These are phyloP conservation scores for Panus rudis DNA, from an alignment of 768 basidiomycete genomes.

Conservation along the genomic window DNA sequence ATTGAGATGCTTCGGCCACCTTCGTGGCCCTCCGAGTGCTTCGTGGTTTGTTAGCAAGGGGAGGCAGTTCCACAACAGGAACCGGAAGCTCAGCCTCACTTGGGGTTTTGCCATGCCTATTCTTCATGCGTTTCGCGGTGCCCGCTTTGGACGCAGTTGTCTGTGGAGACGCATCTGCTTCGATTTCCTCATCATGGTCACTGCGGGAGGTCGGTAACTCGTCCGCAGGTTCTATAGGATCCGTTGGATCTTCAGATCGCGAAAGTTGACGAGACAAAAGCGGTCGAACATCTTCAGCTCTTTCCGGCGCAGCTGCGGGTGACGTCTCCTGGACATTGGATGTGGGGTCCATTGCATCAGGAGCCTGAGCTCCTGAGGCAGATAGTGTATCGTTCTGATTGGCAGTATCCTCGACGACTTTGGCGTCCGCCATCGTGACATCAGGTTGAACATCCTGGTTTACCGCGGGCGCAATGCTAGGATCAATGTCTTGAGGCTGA, in stretches of 20 bases:
- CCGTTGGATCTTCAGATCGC: conserved; percentile 14
- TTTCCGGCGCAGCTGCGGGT: too few relatives aligned
- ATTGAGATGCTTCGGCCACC: background rate
- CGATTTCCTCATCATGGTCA: conserved; percentile 25
- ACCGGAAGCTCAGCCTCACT: conserved; percentile 4
- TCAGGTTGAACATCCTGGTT: too few relatives aligned
- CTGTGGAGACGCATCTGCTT: conserved; percentile 10
- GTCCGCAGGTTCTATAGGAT: conserved; percentile 41
- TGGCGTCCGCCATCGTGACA: too few relatives aligned
- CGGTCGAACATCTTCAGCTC: too few relatives aligned
- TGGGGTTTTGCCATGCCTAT: conserved; percentile 29
- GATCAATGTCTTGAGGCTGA: too few relatives aligned
- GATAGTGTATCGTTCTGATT: background rate
- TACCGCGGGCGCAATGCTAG: too few relatives aligned
- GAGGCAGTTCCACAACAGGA: conserved; percentile 6
- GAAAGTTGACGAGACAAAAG: background rate
- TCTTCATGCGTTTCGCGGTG: conserved; percentile 36
- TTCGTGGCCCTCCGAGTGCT: background rate
- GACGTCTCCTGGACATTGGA: too few relatives aligned
- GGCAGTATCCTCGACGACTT: background rate
- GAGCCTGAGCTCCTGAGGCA: background rate
- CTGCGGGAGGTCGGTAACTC: conserved; percentile 24
- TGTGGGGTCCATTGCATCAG: too few relatives aligned
- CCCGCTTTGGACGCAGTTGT: conserved; percentile 19
- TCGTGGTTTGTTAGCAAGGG: background rate